Conservation (phyloP, 2,329 filamentous ascomycete genomes). For the Cercospora citrullina region DNA sequence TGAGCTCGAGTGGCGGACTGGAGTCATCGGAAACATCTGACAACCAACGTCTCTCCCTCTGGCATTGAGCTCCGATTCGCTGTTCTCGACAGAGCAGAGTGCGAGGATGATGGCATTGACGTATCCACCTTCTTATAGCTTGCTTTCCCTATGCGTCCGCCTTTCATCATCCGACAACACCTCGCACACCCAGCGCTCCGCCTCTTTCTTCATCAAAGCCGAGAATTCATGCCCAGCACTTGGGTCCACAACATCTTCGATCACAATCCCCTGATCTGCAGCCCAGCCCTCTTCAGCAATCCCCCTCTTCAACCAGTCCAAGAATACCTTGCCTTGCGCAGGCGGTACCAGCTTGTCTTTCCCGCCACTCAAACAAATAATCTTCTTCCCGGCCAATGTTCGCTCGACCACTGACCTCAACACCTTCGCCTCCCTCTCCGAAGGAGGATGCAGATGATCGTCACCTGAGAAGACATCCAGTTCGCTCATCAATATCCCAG, state of each 20-base stretch:
- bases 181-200: conserved; percentile 61
- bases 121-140: conserved; percentile 16
- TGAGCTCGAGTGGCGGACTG: too few relatives aligned
- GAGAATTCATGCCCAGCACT: conserved; percentile 71
- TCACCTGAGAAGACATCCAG: conserved; percentile 35
- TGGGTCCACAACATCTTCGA: conserved; percentile 68
- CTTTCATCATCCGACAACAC: conserved; percentile 37
- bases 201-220: conserved; percentile 64
- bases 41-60: too few relatives aligned
- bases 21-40: too few relatives aligned
- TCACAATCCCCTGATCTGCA: conserved; percentile 54
- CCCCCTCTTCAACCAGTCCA: conserved; percentile 61
- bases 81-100: too few relatives aligned
- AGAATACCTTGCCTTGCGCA: conserved; percentile 58
- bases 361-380: conserved; percentile 65
- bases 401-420: conserved; percentile 40
- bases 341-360: conserved; percentile 74
- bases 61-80: too few relatives aligned
- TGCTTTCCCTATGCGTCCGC: conserved; percentile 15
- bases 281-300: conserved; percentile 50
- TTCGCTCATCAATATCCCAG: conserved; percentile 64
- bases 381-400: conserved; percentile 57
- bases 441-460: conserved; percentile 38
- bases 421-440: conserved; percentile 48
- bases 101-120: too few relatives aligned